Evolutionary conservation across 805 yeast genomes (phyloP), one percentile per base, ranked within the genome.

Genomic region (Cyberlindnera veronae): DNA sequence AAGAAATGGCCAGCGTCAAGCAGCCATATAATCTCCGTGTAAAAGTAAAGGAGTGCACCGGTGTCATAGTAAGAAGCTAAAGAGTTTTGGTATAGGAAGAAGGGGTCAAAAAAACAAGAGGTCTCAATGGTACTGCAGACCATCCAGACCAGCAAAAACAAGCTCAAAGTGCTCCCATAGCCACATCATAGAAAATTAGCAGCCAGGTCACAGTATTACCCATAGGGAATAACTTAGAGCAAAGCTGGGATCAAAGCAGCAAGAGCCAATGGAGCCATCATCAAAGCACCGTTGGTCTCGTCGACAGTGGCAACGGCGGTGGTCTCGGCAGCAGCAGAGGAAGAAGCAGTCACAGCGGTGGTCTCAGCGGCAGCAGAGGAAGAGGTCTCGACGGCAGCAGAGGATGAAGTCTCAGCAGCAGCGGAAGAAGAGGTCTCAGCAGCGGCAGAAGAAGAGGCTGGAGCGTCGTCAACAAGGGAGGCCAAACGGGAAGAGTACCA

Each of bases 401-500:
- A 17, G 18, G 34, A 20, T 15, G 41, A 23, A 28, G 34, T 19
- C 26, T 16, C 40, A 22, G 49, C 39, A 24, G 48, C 40, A 33
- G 41, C 26, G 20, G 43, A 21, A 29, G 48, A 29, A 16, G 44
- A 35, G 13, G 48, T 32, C 13, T 14, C 36, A 23, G 37, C 34
- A 28, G 37, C 32, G 7, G 17, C 35, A 15, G 44, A 15, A 4
- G 31, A 17, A 19, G 34, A 32, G 14, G 43, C 27, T 17, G 44
- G 39, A 19, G 29, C 53, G 29, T 44, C 53, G 30, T 42, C 49
- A 32, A 49, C 17, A 8, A 27, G 34, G 5, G 51, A 36, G n/a
- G 36, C 41, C 22, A 52, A 30, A 46, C 56, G 48, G 23, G 50
- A 41, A 10, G 53, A 50, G 44, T 48, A 63, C 67, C 67, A 63